Evolutionary conservation across 2,329 filamentous ascomycete genomes (phyloP).

Genomic region (Penicillium sp.): DNA sequence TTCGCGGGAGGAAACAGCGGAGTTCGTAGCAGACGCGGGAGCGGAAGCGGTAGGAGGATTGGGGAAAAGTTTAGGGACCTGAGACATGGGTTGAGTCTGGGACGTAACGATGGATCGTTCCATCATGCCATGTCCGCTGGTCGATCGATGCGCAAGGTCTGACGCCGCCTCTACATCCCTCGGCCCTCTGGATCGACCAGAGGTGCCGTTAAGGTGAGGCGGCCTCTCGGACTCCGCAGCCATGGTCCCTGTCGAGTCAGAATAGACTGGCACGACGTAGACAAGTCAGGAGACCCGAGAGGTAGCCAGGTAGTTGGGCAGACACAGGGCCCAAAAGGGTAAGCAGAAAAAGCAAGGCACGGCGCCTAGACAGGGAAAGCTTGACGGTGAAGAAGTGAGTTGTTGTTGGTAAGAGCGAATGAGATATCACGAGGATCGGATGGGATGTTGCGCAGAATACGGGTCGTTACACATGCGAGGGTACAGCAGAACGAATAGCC

Average conservation of each 20-base stretch:
- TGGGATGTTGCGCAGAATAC: conserved; percentile 32
- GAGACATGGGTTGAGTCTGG: conserved; percentile 31
- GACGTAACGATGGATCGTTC: conserved; percentile 32
- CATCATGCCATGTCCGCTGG: conserved; percentile 31
- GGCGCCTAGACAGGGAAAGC: conserved; percentile 16
- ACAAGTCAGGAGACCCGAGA: conserved; percentile 40
- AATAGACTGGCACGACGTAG: conserved; percentile 29
- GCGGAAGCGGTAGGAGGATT: conserved; percentile 28
- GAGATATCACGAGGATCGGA: conserved; percentile 18
- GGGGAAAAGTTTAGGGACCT: conserved; percentile 35
- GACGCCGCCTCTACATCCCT: conserved; percentile 30
- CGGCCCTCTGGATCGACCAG: conserved; percentile 31
- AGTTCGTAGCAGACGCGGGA: conserved; percentile 44
- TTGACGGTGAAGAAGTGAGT: conserved; percentile 22
- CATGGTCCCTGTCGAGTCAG: conserved; percentile 34
- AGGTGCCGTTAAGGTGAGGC: conserved; percentile 34
- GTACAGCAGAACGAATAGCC: conserved; percentile 33
- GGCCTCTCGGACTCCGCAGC: conserved; percentile 40
- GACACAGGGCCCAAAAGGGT: conserved; percentile 23
- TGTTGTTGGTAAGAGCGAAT: conserved; percentile 20
- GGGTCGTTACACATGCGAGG: conserved; percentile 35
- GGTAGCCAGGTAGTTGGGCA: conserved; percentile 32
- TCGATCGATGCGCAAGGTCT: conserved; percentile 29
- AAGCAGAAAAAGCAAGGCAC: conserved; percentile 23
- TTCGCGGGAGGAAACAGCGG: conserved; percentile 51